Evolutionary conservation across 257 asterid genomes (phyloP).

Genomic region (Plectranthus barbatus): DNA sequence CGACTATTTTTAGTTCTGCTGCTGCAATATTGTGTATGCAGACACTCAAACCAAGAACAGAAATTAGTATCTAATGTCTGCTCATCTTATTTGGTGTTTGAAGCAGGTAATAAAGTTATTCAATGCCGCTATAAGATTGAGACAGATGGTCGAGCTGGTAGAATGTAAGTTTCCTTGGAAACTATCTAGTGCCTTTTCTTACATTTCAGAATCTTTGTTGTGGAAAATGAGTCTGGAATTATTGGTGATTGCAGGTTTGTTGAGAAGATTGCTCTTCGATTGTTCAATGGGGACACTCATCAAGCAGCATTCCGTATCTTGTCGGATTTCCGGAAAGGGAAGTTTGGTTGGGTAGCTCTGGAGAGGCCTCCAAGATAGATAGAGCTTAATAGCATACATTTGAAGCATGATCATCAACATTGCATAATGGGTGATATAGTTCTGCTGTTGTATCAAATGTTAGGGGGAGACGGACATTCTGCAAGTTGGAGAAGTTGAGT

Average conservation of each 20-base stretch:
- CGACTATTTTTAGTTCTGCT: neutral
- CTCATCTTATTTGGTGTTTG: slow-evolving; percentile 12
- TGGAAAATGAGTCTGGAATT: neutral
- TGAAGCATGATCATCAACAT: neutral
- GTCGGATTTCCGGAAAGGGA: slow-evolving; percentile 89
- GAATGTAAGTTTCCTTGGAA: slow-evolving; percentile 42
- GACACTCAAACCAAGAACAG: too few species aligned
- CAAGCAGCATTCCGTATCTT: slow-evolving; percentile 85
- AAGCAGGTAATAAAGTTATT: slow-evolving; percentile 58
- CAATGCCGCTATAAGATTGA: slow-evolving; percentile 68
- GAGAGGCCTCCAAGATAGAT: slow-evolving; percentile 73
- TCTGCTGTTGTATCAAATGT: neutral
- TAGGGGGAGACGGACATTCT: neutral
- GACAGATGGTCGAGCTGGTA: slow-evolving; percentile 49
- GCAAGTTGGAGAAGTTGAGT: neutral
- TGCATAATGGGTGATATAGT: neutral
- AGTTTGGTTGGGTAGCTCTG: slow-evolving; percentile 69
- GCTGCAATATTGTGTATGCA: neutral
- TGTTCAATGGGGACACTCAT: slow-evolving; percentile 78
- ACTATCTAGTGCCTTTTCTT: too few species aligned
- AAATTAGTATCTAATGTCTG: neutral
- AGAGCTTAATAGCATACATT: neutral
- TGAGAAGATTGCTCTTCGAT: slow-evolving; percentile 59
- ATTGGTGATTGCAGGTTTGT: slow-evolving; percentile 58
- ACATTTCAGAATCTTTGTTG: neutral